Evolutionary conservation across 2,329 filamentous ascomycete genomes (phyloP), one percentile per base, ranked within the genome.

Genomic region (Fusarium begoniae): DNA sequence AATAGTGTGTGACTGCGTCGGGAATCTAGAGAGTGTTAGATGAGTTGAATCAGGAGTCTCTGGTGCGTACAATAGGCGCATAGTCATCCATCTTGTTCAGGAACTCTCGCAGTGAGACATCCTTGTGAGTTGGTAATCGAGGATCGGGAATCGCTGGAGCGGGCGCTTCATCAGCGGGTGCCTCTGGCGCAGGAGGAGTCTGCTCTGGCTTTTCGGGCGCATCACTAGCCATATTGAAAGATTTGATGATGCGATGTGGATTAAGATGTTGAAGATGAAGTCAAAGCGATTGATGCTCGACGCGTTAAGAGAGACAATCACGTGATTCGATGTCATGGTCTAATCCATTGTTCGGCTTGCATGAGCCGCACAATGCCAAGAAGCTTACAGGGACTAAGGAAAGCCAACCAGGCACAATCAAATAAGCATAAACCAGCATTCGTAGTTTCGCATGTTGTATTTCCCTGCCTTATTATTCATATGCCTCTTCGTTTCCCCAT

Each of bases 31-130:
- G 7, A 24, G 9, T 14, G 69, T 77, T 61, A 77, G 71, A 58
- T 22, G 30, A 7, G 53, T 40, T 10, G n/a, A 11, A 18, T 45
- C 22, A 24, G 37, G 26, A 30, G 30, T 38, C 24, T 41, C 26
- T 32, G n/a, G 61, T 28, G 63, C 93, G 74, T 89, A 98, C 95
- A 79, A 99, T 98, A 17, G 96, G 96, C 69, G 96, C 95, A 84
- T 96, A 98, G 79, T 99, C 96, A 81, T 99, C 96, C 92, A 99
- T 98, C 87, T 98, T 98, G 74, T 90, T 89, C 24, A 99, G 84
- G 80, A 99, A 98, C 83, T 98, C 96, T 80, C 95, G 93, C 75
- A 99, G 85, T 44, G 93, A 97, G 26, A 93, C 92, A 84, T 99
- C 96, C 84, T 98, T 98, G 81, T 95, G 94, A 59, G 92, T 92